Base-by-base conservation (phyloP, 768 basidiomycete species). In the Megacollybia marginata region DNA sequence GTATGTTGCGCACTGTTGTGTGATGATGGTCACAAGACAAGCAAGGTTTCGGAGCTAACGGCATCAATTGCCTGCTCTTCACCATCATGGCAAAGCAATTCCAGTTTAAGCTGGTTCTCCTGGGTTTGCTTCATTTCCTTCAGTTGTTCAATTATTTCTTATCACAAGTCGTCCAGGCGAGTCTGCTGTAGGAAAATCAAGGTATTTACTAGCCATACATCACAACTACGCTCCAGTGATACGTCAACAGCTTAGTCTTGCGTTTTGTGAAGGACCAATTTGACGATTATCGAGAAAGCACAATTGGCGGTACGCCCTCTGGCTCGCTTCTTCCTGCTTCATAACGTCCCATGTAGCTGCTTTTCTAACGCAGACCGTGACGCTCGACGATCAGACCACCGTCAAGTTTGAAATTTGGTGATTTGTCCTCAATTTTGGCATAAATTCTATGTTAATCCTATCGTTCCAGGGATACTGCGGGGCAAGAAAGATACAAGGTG, bases 381-480 rank as follows among this genome's bases (percentile, higher is more conserved):
- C 83, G 11, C 77, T 96, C 36, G 88, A 93, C 44, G 88, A 93
- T 63, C 82, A 85, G 54, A 88, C 88, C 19, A 84, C 84, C 19
- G 90, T 99, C 62, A 98, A 98, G 76, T 98, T 99, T 63, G 95
- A 97, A 73, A 95, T 95, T 62, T 95, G 93, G 94, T 93, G 62
- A 23, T 79, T 64, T 48, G 3, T 49, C n/a, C 35, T 28, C 28
- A 18, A 47, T 5, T 23, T 50, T 19, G 42, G 42, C 36, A 50
- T 33, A 36, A 16, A 16, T 47, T 46, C 52, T 47, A 42, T 44
- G 47, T 48, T 47, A 42, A 50, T 43, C 42, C 48, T 52, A 38
- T 50, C 52, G 8, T 15, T 33, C 13, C 53, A 92, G 92, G 92
- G 92, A 95, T 69, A 95, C 92, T 35, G 92, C 92, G 38, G 92